A percentile compares a stretch with the other conserved stretches of the same genome.
These are phyloP conservation scores for Pyronema domesticum DNA, from an alignment of 495 filamentous ascomycete species.

Conservation along the genomic window DNA sequence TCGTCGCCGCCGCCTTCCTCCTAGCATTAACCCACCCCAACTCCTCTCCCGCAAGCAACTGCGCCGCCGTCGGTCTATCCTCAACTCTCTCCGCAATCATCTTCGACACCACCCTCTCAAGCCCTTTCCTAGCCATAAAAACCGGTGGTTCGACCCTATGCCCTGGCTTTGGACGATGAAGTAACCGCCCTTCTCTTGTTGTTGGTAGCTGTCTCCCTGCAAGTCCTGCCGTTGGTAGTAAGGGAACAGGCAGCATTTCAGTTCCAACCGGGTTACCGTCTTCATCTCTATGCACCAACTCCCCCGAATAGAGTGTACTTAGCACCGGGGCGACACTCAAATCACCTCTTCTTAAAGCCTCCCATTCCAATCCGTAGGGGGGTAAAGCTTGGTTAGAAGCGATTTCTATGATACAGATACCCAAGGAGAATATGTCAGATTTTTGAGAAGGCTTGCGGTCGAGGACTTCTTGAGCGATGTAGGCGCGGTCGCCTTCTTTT, in stretches of 20 bases:
- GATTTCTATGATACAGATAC: slow-evolving; percentile 83
- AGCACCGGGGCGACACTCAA: slow-evolving; percentile 70
- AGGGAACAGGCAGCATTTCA: slow-evolving; percentile 43
- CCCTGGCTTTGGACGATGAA: slow-evolving; percentile 33
- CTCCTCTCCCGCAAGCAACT: slow-evolving; percentile 49
- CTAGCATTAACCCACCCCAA: slow-evolving; percentile 58
- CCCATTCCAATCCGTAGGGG: slow-evolving; percentile 80
- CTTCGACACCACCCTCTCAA: slow-evolving; percentile 70
- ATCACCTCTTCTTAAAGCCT: slow-evolving; percentile 68
- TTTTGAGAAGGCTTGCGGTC: slow-evolving; percentile 87
- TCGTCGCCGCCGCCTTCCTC: slow-evolving; percentile 65
- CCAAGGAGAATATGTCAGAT: slow-evolving; percentile 81
- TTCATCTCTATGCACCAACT: slow-evolving; percentile 37
- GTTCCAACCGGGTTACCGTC: slow-evolving; percentile 40
- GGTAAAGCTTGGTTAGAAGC: slow-evolving; percentile 81
- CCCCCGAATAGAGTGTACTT: slow-evolving; percentile 55
- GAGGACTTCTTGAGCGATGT: slow-evolving; percentile 84
- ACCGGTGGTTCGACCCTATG: slow-evolving; percentile 59
- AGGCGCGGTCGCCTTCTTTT: slow-evolving; percentile 85
- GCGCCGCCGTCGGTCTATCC: slow-evolving; percentile 54
- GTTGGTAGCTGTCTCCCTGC: slow-evolving; percentile 8
- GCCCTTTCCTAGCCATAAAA: slow-evolving; percentile 73
- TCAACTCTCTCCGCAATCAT: slow-evolving; percentile 66
- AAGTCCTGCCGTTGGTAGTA: slow-evolving; percentile 15
- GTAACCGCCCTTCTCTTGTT: slow-evolving; percentile 27